These are phyloP conservation scores for Musa balbisiana DNA, from an alignment of 202 grass and related monocot species.

Conservation along the genomic window DNA sequence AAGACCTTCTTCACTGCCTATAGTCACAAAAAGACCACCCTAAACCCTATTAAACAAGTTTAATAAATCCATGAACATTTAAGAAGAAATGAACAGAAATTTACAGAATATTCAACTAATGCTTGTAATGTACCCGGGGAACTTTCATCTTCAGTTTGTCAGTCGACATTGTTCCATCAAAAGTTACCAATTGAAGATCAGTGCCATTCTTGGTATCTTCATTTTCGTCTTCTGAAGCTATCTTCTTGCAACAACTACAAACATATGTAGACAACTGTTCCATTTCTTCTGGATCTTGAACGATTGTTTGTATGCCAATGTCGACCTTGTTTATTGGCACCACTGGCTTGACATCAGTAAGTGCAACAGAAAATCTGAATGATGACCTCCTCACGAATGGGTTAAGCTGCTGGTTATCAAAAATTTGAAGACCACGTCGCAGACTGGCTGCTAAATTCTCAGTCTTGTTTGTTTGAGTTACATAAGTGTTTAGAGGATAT, in stretches of 20 bases:
- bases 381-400: slow-evolving; percentile 68
- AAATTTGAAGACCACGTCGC: slow-evolving; percentile 70
- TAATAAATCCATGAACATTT: slow-evolving; percentile 11
- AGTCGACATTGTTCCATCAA: slow-evolving; percentile 34
- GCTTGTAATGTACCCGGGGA: slow-evolving; percentile 51
- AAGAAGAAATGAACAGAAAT: background rate
- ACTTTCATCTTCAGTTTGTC: slow-evolving; percentile 53
- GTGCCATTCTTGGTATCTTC: slow-evolving; percentile 37
- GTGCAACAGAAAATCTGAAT: slow-evolving; percentile 58
- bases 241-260: slow-evolving; percentile 31
- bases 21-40: slow-evolving; percentile 6
- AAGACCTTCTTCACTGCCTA: slow-evolving; percentile 92
- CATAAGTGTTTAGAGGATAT: slow-evolving; percentile 20
- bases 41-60: slow-evolving; percentile 1
- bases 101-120: background rate
- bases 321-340: slow-evolving; percentile 50
- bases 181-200: slow-evolving; percentile 50
- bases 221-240: slow-evolving; percentile 36
- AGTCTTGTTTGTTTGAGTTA: slow-evolving; percentile 18
- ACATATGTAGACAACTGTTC: slow-evolving; percentile 48
- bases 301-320: slow-evolving; percentile 67
- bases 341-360: slow-evolving; percentile 46
- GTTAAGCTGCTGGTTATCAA: slow-evolving; percentile 53
- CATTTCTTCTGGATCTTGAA: slow-evolving; percentile 45
- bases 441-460: slow-evolving; percentile 68